Percentiles rank a stretch among this genome's conserved stretches.
Evolutionary conservation across 305 asterid species (phyloP).

Genomic region (Fraxinus greggii): DNA sequence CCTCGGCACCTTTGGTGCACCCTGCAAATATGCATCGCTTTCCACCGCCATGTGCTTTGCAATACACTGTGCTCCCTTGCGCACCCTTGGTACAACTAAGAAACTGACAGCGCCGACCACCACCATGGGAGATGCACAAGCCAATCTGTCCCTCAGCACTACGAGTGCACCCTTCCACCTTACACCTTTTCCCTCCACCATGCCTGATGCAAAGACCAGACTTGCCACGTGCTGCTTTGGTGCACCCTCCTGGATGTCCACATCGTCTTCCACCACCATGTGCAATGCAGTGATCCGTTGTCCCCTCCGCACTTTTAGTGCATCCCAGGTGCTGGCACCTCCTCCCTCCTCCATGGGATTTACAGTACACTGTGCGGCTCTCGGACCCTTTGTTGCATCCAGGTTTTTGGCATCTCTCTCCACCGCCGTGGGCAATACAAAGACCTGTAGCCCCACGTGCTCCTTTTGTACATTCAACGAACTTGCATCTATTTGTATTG

Average conservation of each 20-base stretch:
- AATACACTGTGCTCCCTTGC: slow-evolving; percentile 78
- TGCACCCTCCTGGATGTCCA: slow-evolving; percentile 56
- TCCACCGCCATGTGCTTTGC: slow-evolving; percentile 93
- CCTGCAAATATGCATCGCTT: slow-evolving; percentile 78
- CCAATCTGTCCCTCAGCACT: slow-evolving; percentile 94
- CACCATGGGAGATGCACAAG: slow-evolving; percentile 90
- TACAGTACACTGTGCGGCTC: slow-evolving; percentile 87
- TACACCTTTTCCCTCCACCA: slow-evolving; percentile 94
- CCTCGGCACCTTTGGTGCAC: slow-evolving; percentile 88
- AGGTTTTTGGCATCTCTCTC: slow-evolving; percentile 84
- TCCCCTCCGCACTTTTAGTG: slow-evolving; percentile 89
- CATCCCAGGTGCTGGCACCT: slow-evolving; percentile 78
- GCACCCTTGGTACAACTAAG: slow-evolving; percentile 67
- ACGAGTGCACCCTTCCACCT: slow-evolving; percentile 74
- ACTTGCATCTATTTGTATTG: slow-evolving; percentile 64
- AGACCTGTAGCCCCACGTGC: slow-evolving; percentile 84
- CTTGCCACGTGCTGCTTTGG: slow-evolving; percentile 84
- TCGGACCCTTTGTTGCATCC: slow-evolving; percentile 90
- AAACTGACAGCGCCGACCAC: slow-evolving; percentile 79
- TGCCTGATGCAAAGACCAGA: slow-evolving; percentile 91
- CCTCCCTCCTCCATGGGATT: slow-evolving; percentile 89
- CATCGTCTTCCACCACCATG: slow-evolving; percentile 94
- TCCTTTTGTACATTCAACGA: slow-evolving; percentile 64
- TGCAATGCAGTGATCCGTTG: slow-evolving; percentile 79
- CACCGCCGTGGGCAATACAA: slow-evolving; percentile 93